A percentile compares a stretch with the other conserved stretches of the same genome.
Conservation (phyloP, 331 rosid genomes). For the Phaseolus coccineus region DNA sequence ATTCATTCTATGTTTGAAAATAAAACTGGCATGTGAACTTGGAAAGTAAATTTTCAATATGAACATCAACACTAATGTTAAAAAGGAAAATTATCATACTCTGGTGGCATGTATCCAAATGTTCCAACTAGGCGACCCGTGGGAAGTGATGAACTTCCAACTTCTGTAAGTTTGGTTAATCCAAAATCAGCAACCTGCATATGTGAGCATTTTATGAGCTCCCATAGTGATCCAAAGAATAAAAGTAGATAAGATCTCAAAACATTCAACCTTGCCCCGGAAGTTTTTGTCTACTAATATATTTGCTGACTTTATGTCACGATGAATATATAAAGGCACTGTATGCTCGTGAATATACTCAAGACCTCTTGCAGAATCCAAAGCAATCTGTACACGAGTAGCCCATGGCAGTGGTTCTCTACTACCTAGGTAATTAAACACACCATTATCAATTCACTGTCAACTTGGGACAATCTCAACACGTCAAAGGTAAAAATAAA, state of each 20-base stretch:
- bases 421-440: constrained; percentile 53
- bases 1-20: neutral
- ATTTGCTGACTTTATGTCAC: constrained; percentile 97
- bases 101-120: constrained; percentile 99
- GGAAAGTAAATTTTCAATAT: constrained; percentile 10
- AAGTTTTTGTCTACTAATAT: constrained; percentile 84
- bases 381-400: constrained; percentile 86
- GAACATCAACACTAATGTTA: constrained; percentile 14
- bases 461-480: constrained; percentile 33
- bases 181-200: constrained; percentile 97
- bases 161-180: constrained; percentile 88
- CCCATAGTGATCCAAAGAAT: constrained; percentile 28
- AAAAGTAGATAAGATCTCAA: constrained; percentile 24
- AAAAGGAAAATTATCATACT: constrained; percentile 56
- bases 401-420: constrained; percentile 86
- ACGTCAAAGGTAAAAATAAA: constrained; percentile 22
- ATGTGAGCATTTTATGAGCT: constrained; percentile 35
- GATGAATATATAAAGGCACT: constrained; percentile 95
- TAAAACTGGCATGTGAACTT: neutral
- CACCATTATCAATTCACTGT: constrained; percentile 36
- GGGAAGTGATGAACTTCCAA: constrained; percentile 76
- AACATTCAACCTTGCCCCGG: constrained; percentile 76
- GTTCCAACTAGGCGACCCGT: constrained; percentile 90
- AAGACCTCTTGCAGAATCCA: constrained; percentile 98
- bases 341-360: constrained; percentile 99